Percentiles rank a stretch among this genome's conserved stretches.
phyloP scores from a whole-genome alignment of 345 rosid genomes.

The Acer saccharum region DNA sequence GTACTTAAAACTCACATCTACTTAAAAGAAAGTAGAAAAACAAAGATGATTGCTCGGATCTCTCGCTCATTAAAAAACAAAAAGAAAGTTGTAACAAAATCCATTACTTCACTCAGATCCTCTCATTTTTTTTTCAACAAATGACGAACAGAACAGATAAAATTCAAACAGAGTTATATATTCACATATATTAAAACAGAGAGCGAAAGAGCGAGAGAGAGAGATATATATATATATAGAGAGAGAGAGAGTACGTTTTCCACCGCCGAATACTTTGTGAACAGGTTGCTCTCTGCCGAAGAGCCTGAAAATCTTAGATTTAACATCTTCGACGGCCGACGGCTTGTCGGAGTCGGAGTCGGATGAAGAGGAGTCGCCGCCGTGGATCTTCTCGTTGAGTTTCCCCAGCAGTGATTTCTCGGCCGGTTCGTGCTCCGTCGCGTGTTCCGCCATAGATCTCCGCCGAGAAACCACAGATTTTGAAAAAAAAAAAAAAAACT shows the following conservation, averaged over 20 bases:
- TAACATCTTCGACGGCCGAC: conserved; percentile 33
- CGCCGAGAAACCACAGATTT: background rate
- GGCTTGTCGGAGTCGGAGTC: conserved; percentile 53
- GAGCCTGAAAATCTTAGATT: conserved; percentile 62
- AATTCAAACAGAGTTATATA: background rate
- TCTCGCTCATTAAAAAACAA: background rate
- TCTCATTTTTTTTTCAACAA: background rate
- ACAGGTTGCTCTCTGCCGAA: conserved; percentile 87
- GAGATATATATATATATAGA: no score
- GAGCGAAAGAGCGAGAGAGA: background rate
- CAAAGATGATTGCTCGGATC: background rate
- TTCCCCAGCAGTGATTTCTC: conserved; percentile 54
- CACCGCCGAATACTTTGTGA: conserved; percentile 89
- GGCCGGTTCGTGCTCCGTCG: conserved; percentile 32
- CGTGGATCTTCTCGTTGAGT: conserved; percentile 54
- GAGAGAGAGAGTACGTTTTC: conserved; percentile 56
- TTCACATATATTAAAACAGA: background rate
- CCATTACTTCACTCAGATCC: conserved; percentile 9
- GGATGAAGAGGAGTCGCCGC: conserved; percentile 46
- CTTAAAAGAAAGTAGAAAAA: background rate
- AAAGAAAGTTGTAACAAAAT: background rate
- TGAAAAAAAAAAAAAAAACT: background rate
- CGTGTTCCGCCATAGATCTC: conserved; percentile 48
- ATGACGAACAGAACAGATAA: background rate
- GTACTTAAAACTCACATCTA: background rate